phyloP scores from a whole-genome alignment of 2,329 filamentous ascomycete genomes.

The Tolypocladium guangdongense region DNA sequence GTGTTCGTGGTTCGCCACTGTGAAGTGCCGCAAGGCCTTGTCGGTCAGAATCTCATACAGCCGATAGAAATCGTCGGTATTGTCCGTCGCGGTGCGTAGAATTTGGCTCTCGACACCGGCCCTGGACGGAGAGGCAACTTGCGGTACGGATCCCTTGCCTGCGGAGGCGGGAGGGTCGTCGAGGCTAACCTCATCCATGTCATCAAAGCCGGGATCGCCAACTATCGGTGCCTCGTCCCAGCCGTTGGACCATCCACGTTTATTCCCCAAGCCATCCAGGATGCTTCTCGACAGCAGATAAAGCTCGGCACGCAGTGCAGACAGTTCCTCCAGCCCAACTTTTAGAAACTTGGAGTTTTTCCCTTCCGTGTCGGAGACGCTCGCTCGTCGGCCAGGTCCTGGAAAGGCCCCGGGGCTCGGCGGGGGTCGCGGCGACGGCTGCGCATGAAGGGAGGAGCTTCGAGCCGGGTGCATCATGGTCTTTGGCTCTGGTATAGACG shows the following conservation, averaged over 20 bases:
- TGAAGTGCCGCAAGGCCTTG: constrained; percentile 72
- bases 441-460: constrained; percentile 47
- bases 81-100: constrained; percentile 50
- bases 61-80: constrained; percentile 51
- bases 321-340: constrained; percentile 66
- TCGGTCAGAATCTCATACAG: constrained; percentile 72
- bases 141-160: background rate
- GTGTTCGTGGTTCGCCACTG: constrained; percentile 65
- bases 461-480: constrained; percentile 60
- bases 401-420: constrained; percentile 44
- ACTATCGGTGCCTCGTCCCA: constrained; percentile 53
- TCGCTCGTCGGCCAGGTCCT: constrained; percentile 29
- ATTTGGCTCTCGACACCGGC: constrained; percentile 33
- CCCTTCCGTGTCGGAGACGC: constrained; percentile 26
- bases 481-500: constrained; percentile 55
- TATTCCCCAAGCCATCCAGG: constrained; percentile 62
- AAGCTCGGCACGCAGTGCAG: constrained; percentile 72
- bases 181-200: constrained; percentile 49
- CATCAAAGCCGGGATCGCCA: constrained; percentile 29
- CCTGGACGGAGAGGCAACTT: constrained; percentile 12
- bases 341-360: constrained; percentile 41
- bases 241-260: constrained; percentile 63
- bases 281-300: constrained; percentile 71
- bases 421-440: constrained; percentile 24
- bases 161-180: constrained; percentile 18